phyloP scores from a whole-genome alignment of 2,329 filamentous ascomycete genomes.

The Phyllosticta citrichinensis region DNA sequence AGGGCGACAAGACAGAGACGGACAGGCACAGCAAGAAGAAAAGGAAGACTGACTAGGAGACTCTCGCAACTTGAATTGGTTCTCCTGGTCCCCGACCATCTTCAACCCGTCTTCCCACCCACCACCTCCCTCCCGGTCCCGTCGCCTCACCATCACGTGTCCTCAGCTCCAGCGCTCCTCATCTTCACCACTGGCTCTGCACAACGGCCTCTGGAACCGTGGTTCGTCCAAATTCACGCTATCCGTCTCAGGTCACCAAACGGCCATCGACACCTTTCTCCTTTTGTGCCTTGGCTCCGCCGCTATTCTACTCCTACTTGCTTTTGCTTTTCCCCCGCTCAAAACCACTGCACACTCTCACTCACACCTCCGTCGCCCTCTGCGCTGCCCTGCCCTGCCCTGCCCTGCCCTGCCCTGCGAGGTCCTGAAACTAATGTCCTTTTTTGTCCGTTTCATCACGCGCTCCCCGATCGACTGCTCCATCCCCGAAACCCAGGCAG shows the following conservation, averaged over 20 bases:
- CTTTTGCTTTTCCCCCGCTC: no score
- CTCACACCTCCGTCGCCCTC: no score
- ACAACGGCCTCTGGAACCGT: background rate
- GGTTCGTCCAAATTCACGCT: background rate
- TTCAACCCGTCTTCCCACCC: no score
- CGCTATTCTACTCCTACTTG: background rate
- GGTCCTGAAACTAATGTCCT: background rate
- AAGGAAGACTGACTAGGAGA: no score
- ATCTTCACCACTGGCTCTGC: background rate
- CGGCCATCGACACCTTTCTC: background rate
- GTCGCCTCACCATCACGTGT: background rate
- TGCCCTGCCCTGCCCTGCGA: background rate
- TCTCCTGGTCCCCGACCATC: no score
- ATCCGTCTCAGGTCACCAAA: background rate
- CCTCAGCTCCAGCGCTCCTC: background rate
- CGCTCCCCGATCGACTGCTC: background rate
- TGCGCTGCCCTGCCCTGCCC: background rate
- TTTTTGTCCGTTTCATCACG: background rate
- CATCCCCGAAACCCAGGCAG: background rate
- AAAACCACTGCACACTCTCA: background rate
- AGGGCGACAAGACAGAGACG: background rate
- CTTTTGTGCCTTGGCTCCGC: background rate
- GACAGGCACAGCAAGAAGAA: background rate
- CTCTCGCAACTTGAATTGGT: no score
- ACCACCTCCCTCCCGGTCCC: background rate